A percentile compares a stretch with the other conserved stretches of the same genome.
Evolutionary conservation across 2,329 filamentous ascomycete genomes (phyloP).

Genomic region (Aspergillus novofumigatus): DNA sequence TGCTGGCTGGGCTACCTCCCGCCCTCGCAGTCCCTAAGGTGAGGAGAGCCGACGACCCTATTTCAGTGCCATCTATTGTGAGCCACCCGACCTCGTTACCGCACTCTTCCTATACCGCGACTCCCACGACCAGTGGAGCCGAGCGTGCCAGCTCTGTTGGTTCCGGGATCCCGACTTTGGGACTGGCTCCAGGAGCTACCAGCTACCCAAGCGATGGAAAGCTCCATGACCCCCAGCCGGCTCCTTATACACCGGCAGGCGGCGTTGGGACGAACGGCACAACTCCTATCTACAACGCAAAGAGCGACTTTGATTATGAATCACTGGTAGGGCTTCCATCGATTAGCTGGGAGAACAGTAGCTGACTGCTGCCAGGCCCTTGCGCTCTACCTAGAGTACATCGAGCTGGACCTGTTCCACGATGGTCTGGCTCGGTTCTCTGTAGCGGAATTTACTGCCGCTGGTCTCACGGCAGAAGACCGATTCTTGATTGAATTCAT

Average conservation of each 20-base stretch:
- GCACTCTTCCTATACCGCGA: conserved; percentile 66
- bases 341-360: neutral
- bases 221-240: conserved; percentile 64
- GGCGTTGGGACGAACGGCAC: conserved; percentile 76
- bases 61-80: conserved; percentile 38
- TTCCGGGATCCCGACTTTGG: conserved; percentile 54
- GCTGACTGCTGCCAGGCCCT: conserved; percentile 45
- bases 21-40: conserved; percentile 13
- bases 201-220: conserved; percentile 68
- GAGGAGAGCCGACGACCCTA: neutral
- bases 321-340: conserved; percentile 50
- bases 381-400: conserved; percentile 77
- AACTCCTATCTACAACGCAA: conserved; percentile 68
- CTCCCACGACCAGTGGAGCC: conserved; percentile 66
- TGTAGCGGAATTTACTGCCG: conserved; percentile 63
- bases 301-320: conserved; percentile 80
- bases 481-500: conserved; percentile 70
- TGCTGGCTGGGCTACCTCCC: conserved; percentile 16
- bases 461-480: conserved; percentile 65
- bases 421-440: conserved; percentile 68
- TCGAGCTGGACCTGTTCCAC: conserved; percentile 79
- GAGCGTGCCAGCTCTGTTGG: conserved; percentile 50
- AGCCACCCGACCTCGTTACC: conserved; percentile 52
- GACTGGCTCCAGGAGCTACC: conserved; percentile 58
- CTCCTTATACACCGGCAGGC: conserved; percentile 67